phyloP scores from a whole-genome alignment of 2,329 filamentous ascomycete species.

The Pseudogymnoascus sp. region DNA sequence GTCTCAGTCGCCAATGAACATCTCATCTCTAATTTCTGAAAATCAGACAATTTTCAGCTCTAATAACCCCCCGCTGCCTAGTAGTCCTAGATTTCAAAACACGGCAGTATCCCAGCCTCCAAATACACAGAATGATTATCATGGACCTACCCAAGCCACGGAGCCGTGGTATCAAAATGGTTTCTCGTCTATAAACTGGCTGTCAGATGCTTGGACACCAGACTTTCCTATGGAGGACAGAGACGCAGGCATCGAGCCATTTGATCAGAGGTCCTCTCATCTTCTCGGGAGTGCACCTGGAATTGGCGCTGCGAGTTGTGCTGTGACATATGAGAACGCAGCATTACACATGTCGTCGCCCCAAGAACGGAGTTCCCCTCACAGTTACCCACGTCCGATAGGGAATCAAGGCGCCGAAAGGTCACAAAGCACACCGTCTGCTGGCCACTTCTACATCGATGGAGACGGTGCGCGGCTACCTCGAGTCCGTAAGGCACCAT shows the following conservation, averaged over 20 bases:
- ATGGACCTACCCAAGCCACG: not conserved
- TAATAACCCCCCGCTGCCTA: not conserved
- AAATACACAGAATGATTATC: not conserved
- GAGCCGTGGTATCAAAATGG: constrained; percentile 17
- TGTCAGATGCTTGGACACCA: constrained; percentile 22
- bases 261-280: not conserved
- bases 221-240: constrained; percentile 15
- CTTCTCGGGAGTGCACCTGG: not conserved
- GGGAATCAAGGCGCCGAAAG: not conserved
- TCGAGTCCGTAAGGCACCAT: constrained; percentile 19
- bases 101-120: not conserved
- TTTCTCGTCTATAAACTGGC: constrained; percentile 23
- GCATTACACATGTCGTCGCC: not conserved
- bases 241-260: not conserved
- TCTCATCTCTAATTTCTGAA: not conserved
- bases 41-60: not conserved
- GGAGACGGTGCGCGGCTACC: constrained; percentile 23
- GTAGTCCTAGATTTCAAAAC: not conserved
- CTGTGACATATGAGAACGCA: not conserved
- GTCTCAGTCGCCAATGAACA: constrained; percentile 10
- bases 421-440: constrained; percentile 14
- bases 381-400: not conserved
- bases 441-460: constrained; percentile 23
- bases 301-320: not conserved
- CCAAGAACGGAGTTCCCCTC: not conserved